Evolutionary conservation across 2,329 filamentous ascomycete genomes (phyloP), one percentile per base, ranked within the genome.

Genomic region (Pseudocercospora cruenta): DNA sequence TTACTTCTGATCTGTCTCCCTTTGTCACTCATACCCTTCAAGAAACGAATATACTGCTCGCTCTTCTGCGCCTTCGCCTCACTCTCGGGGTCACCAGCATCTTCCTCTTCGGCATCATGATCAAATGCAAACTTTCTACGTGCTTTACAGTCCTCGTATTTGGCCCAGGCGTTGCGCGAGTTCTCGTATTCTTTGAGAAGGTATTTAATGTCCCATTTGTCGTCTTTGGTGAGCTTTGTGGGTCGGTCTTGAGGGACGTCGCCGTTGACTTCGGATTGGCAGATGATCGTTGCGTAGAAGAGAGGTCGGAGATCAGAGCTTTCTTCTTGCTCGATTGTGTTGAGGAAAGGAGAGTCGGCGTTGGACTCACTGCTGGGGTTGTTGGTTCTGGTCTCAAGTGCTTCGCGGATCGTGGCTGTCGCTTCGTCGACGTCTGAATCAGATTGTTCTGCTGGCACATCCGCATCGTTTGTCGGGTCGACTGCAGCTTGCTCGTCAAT

Each of bases 141-240:
- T 3, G 72, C 77, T 75, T 88, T 86, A 65, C 87, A 82, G 16
- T 83, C 80, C 1, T 74, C 49, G 76, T 93, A 93, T 24, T 91
- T 77, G 0, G 63, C 78, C 66, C 77, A 78, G 9, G 82, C 80
- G 0, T 76, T 68, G 1, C 69, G 49, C 0, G 65, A 59, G 2
- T 78, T 69, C 0, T 78, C 60, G 1, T 93, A 81, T 69, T 94
- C 90, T 54, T 85, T 84, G 57, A 97, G 80, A 39, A 88, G 84
- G 78, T 96, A 97, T 72, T 95, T 88, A n/a, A 97, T 82, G 0
- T 80, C 77, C 94, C 94, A 97, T 7, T 80, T 74, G 69, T 88
- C 84, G 0, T 72, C 21, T 14, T 72, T 33, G 0, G 60, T 77
- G 54, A 90, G 76, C 0, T 82, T 71, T 1, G 79, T 69, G 0